phyloP scores from a whole-genome alignment of 1,284 basidiomycete genomes.

The Exobasidium cylindrosporum region DNA sequence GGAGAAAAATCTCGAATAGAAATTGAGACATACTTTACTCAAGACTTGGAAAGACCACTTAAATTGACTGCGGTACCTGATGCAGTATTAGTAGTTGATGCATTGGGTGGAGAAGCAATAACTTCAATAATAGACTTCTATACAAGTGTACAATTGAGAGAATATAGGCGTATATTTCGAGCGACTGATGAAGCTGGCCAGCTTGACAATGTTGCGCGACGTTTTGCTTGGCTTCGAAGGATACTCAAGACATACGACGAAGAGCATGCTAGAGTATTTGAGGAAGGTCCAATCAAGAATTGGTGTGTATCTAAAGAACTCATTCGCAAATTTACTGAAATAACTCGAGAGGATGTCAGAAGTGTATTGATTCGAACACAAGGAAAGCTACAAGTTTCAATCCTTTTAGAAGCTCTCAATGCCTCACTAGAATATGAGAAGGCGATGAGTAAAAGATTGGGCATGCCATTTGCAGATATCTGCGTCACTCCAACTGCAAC shows the following conservation, averaged over 20 bases:
- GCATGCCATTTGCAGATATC: constrained; percentile 10
- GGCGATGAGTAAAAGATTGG: constrained; percentile 35
- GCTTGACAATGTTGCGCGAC: constrained; percentile 86
- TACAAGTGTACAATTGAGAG: constrained; percentile 82
- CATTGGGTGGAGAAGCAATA: constrained; percentile 44
- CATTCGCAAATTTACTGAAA: constrained; percentile 41
- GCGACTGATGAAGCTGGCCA: constrained; percentile 70
- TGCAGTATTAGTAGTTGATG: constrained; percentile 49
- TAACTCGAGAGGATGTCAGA: constrained; percentile 49
- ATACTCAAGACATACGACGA: constrained; percentile 82
- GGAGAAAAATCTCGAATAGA: constrained; percentile 38
- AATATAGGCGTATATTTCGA: constrained; percentile 91
- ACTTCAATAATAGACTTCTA: constrained; percentile 82
- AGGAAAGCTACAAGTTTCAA: constrained; percentile 39
- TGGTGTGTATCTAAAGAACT: constrained; percentile 25
- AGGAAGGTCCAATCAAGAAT: constrained; percentile 42
- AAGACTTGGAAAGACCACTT: constrained; percentile 31
- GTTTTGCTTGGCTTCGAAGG: constrained; percentile 95
- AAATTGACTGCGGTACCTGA: constrained; percentile 38
- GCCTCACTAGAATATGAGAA: constrained; percentile 50
- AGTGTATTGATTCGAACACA: constrained; percentile 49
- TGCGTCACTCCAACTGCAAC: neutral
- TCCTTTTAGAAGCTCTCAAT: constrained; percentile 44
- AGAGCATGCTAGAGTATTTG: constrained; percentile 62
- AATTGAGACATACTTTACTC: constrained; percentile 41